Conservation (phyloP, 106 monocot species). For the Chionographis japonica region DNA sequence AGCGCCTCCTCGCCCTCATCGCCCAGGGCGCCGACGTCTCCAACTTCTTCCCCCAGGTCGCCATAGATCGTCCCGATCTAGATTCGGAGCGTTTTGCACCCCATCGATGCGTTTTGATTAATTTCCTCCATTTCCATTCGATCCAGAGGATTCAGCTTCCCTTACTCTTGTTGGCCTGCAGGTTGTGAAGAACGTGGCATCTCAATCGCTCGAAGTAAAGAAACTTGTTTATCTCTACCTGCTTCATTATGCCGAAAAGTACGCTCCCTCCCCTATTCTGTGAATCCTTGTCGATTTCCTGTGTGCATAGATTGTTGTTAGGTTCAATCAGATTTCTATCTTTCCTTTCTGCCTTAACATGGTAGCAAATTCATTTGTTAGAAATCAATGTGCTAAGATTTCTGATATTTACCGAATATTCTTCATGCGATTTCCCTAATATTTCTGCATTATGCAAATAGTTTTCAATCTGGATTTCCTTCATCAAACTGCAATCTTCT, state of each 20-base stretch:
- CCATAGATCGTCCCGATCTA: neutral
- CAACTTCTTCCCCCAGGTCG: conserved; percentile 93
- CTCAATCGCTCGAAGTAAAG: conserved; percentile 85
- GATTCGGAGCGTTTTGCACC: neutral
- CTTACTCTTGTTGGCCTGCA: conserved; percentile 3
- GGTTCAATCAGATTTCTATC: neutral
- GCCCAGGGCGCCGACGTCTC: conserved; percentile 91
- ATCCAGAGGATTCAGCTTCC: no score
- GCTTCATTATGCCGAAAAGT: conserved; percentile 95
- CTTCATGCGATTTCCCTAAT: no score
- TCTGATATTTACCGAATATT: no score
- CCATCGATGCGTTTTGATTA: neutral
- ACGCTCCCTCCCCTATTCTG: conserved; percentile 6
- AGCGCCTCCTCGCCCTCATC: conserved; percentile 94
- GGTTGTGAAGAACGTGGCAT: conserved; percentile 97
- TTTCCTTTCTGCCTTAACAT: neutral
- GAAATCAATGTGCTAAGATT: no score
- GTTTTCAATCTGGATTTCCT: no score
- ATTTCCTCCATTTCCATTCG: neutral
- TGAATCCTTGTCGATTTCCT: neutral
- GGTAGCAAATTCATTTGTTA: no score
- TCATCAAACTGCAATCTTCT: no score
- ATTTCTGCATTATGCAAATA: no score
- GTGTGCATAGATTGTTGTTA: neutral
- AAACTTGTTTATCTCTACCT: conserved; percentile 93